These are phyloP conservation scores for Blastobotrys persicus DNA, from an alignment of 1,139 yeast genomes.

Conservation along the genomic window DNA sequence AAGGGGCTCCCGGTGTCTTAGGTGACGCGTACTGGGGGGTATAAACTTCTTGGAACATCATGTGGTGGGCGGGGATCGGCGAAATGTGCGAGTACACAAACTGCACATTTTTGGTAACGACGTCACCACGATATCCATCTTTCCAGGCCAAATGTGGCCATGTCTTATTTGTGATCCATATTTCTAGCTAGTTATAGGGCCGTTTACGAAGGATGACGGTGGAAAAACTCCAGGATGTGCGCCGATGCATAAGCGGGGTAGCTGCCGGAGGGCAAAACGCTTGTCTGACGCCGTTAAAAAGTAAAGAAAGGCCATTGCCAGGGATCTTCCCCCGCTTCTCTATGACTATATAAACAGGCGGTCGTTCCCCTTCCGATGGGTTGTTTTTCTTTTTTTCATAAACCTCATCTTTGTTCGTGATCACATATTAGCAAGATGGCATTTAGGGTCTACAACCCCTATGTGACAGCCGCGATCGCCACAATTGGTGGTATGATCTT, in stretches of 20 bases:
- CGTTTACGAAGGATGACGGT: no score
- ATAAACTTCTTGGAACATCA: background rate
- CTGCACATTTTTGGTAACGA: no score
- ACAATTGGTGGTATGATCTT: constrained; percentile 92
- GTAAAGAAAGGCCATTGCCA: background rate
- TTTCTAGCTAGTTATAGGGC: no score
- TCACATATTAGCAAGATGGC: constrained; percentile 2
- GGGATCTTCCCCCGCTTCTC: background rate
- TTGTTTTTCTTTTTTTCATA: no score
- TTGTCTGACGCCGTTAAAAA: background rate
- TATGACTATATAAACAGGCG: background rate
- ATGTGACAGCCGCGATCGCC: constrained; percentile 46
- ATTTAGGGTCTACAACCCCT: constrained; percentile 36
- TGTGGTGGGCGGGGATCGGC: background rate
- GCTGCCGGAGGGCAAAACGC: background rate
- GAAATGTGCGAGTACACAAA: background rate
- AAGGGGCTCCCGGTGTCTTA: background rate
- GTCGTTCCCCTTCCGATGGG: background rate
- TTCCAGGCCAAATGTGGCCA: background rate
- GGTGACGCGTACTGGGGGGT: background rate
- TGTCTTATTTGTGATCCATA: no score
- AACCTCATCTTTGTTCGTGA: no score
- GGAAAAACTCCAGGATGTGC: no score
- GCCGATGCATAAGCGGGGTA: no score
- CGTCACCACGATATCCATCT: no score